Base-by-base conservation (phyloP, 2,329 filamentous ascomycete species). In the Paecilomyces dactylethromorphus region DNA sequence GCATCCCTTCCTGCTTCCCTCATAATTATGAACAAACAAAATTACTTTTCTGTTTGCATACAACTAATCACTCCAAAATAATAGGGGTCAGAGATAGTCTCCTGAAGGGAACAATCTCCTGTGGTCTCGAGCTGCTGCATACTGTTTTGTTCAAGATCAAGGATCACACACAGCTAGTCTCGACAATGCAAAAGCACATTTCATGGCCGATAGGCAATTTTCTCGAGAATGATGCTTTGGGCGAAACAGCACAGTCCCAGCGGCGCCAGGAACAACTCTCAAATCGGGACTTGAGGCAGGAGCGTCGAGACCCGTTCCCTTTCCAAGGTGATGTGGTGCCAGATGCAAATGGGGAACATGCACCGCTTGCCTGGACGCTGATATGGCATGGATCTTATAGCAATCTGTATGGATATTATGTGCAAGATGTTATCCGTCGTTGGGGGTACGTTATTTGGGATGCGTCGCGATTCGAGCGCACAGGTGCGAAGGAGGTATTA, bases 381-480 rank as follows among this genome's bases (percentile, higher is more conserved):
- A 33, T 62, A 33, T 33, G 32, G 32, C 6, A 33, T 7, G 32
- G 32, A 10, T 62, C 57, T 0, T 59, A 62, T 51, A 60, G 60
- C 18, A 61, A 58, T 22, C 18, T 56, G 49, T 56, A 50, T 33
- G 60, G 58, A 50, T 54, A 33, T 29, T 57, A 24, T 24, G 15
- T 56, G n/a, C 13, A 21, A 3, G 24, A 58, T n/a, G 12, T 31
- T 24, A 22, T 60, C 13, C 51, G 49, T n/a, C 26, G 35, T 11
- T 65, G 60, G 62, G 66, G 64, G 8, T 68, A 65, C 51, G 59
- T 64, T 18, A 61, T 66, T 56, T 68, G 66, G 65, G 63, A 68
- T 53, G 59, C 58, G 6, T 39, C 10, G 10, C 58, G 63, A 24
- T n/a, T 68, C 15, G 59, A 65, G 35, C 21, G 52, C 32, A 33